Evolutionary conservation across 1,284 basidiomycete genomes (phyloP).

Genomic region (Malassezia psittaci): DNA sequence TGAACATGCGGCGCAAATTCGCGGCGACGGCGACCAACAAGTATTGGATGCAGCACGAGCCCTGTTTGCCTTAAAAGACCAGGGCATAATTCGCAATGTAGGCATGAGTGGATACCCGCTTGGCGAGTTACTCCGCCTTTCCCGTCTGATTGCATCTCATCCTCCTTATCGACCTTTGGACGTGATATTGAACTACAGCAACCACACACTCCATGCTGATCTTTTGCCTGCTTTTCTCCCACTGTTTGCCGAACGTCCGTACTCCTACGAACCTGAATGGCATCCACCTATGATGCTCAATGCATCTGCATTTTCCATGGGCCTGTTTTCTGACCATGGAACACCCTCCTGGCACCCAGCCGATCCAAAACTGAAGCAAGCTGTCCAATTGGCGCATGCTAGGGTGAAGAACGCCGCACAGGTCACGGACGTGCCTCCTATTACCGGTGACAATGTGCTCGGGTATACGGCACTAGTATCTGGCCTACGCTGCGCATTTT

Average conservation of each 20-base stretch:
- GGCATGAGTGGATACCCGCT: constrained; percentile 85
- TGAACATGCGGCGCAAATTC: constrained; percentile 56
- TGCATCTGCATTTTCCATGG: constrained; percentile 87
- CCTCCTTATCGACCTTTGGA: constrained; percentile 45
- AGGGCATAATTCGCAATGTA: constrained; percentile 67
- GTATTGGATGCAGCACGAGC: constrained; percentile 65
- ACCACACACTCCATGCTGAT: constrained; percentile 41
- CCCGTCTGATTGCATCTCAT: constrained; percentile 57
- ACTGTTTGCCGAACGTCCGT: constrained; percentile 24
- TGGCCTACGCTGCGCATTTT: constrained; percentile 26
- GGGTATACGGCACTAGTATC: constrained; percentile 31
- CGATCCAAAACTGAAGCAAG: constrained; percentile 53
- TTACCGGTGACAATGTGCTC: constrained; percentile 19
- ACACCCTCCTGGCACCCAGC: constrained; percentile 81
- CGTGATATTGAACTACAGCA: constrained; percentile 39
- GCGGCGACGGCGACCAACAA: constrained; percentile 68
- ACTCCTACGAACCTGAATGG: constrained; percentile 15
- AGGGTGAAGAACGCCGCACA: neutral
- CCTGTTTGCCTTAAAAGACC: constrained; percentile 64
- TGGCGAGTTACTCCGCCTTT: constrained; percentile 73
- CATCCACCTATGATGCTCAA: constrained; percentile 58
- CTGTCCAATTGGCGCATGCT: constrained; percentile 26
- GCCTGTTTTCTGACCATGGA: constrained; percentile 60
- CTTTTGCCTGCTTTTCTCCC: constrained; percentile 28
- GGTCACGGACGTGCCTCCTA: neutral